Evolutionary conservation across 352 stramenopile genomes (phyloP).

Genomic region (Globisporangium nodosum): DNA sequence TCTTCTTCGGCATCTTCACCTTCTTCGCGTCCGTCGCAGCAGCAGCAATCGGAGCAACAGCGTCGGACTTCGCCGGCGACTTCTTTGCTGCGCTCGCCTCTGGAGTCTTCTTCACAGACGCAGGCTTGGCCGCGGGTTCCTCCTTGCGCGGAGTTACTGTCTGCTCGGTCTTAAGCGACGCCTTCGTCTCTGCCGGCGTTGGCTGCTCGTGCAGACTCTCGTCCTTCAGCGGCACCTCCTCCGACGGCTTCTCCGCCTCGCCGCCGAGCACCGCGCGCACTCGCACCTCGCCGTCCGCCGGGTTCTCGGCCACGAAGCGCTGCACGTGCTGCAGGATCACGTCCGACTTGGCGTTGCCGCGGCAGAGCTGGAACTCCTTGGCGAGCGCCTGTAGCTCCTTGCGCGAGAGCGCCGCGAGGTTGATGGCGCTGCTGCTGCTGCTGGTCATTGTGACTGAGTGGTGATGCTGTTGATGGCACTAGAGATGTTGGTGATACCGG

Average conservation of each 20-base stretch:
- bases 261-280: conserved; percentile 23
- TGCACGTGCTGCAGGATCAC: conserved; percentile 46
- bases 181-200: conserved; percentile 4
- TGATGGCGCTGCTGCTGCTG: conserved; percentile 12
- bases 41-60: neutral
- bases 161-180: conserved; percentile 6
- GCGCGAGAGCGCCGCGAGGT: conserved; percentile 39
- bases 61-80: conserved; percentile 1
- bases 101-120: conserved; percentile 5
- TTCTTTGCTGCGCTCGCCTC: conserved; percentile 5
- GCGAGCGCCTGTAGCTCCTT: conserved; percentile 61
- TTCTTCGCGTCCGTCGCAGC: conserved; percentile 5
- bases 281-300: conserved; percentile 29
- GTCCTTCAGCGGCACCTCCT: conserved; percentile 4
- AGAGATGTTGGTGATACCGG: no score
- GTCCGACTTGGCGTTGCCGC: conserved; percentile 63
- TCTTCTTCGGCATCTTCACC: conserved; percentile 12
- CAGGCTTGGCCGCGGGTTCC: neutral
- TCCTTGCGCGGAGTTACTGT: conserved; percentile 6
- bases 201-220: conserved; percentile 1
- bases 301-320: conserved; percentile 33
- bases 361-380: conserved; percentile 58
- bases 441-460: neutral
- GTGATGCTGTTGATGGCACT: neutral
- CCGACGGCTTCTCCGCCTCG: no score